These are phyloP conservation scores for Boletus edulis DNA, from an alignment of 768 basidiomycete species.

Conservation along the genomic window DNA sequence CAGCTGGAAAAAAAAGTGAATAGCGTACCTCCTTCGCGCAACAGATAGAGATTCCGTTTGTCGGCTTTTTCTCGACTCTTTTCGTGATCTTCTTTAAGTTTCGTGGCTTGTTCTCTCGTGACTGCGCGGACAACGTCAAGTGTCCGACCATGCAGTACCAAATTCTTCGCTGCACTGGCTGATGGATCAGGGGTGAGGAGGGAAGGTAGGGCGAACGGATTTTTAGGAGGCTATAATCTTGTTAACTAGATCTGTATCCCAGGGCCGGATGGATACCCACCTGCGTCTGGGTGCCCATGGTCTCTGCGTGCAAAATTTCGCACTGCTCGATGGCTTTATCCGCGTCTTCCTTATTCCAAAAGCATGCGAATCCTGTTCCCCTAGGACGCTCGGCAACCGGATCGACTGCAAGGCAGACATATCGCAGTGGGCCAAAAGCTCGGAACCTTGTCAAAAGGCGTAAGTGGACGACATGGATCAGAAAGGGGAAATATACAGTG, in stretches of 20 bases:
- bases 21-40: slow-evolving; percentile 86
- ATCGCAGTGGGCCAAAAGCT: slow-evolving; percentile 87
- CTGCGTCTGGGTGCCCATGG: slow-evolving; percentile 42
- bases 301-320: slow-evolving; percentile 65
- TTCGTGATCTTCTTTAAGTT: slow-evolving; percentile 87
- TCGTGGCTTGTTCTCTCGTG: slow-evolving; percentile 82
- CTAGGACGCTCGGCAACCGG: slow-evolving; percentile 78
- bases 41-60: slow-evolving; percentile 92
- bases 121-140: slow-evolving; percentile 90
- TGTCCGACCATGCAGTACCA: slow-evolving; percentile 91
- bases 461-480: neutral
- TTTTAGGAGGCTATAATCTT: slow-evolving; percentile 55
- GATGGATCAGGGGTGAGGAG: slow-evolving; percentile 95
- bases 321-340: slow-evolving; percentile 83
- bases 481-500: slow-evolving; percentile 54
- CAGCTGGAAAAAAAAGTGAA: neutral
- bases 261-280: slow-evolving; percentile 24
- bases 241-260: neutral
- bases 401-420: slow-evolving; percentile 90
- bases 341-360: slow-evolving; percentile 92
- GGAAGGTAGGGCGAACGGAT: slow-evolving; percentile 85
- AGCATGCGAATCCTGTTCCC: slow-evolving; percentile 96
- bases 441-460: slow-evolving; percentile 56
- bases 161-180: slow-evolving; percentile 70
- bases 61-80: slow-evolving; percentile 85